These are phyloP conservation scores for Kluyveromyces dobzhanskii DNA, from an alignment of 805 yeast genomes.

Conservation along the genomic window DNA sequence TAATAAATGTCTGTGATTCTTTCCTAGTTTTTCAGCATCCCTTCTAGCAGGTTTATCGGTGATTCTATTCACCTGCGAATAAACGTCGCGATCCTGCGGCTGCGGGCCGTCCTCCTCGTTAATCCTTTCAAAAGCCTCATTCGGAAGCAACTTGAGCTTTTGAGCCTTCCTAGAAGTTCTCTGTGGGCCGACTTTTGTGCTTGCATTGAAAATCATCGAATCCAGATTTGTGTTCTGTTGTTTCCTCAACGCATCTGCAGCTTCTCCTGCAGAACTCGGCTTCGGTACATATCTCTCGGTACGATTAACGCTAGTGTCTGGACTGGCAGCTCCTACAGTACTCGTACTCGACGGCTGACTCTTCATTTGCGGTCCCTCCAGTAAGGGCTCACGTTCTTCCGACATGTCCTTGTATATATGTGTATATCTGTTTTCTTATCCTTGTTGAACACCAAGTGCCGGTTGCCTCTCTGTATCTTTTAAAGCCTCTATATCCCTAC, in stretches of 20 bases:
- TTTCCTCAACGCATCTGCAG: background rate
- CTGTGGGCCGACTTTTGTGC: slow-evolving; percentile 53
- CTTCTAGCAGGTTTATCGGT: slow-evolving; percentile 83
- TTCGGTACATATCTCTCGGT: background rate
- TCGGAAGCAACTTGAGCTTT: slow-evolving; percentile 64
- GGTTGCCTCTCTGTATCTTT: too few relatives aligned
- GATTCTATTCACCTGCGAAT: slow-evolving; percentile 76
- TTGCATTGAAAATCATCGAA: background rate
- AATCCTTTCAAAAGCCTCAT: slow-evolving; percentile 34
- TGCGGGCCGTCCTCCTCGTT: slow-evolving; percentile 11
- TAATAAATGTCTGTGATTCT: slow-evolving; percentile 59
- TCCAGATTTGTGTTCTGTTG: background rate
- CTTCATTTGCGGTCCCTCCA: too few relatives aligned
- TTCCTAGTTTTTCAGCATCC: slow-evolving; percentile 91
- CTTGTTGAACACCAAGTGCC: too few relatives aligned
- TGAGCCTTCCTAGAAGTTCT: slow-evolving; percentile 69
- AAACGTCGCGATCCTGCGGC: slow-evolving; percentile 43
- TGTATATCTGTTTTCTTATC: too few relatives aligned
- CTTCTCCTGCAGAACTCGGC: background rate
- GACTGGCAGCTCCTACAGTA: too few relatives aligned
- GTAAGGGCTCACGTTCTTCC: too few relatives aligned
- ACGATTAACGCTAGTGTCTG: background rate
- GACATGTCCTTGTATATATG: too few relatives aligned
- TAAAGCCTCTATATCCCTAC: too few relatives aligned
- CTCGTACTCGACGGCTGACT: too few relatives aligned